Percentiles rank a stretch among this genome's conserved stretches.
Evolutionary conservation across 768 basidiomycete species (phyloP).

Genomic region (Pulveroboletus frians): DNA sequence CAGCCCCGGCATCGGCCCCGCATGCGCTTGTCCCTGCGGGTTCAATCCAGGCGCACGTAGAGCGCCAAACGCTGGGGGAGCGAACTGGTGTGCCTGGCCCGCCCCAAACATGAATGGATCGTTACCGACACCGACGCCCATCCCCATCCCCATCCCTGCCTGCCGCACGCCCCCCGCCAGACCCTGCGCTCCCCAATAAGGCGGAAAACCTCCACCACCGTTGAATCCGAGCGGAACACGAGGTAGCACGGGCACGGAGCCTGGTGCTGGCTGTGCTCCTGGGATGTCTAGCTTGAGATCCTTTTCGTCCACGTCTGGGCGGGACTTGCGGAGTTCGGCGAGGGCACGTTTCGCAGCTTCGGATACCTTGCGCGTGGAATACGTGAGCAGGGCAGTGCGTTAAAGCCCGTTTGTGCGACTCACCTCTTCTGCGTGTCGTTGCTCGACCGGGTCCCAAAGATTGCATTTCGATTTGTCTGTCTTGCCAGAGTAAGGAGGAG

Average conservation of each 20-base stretch:
- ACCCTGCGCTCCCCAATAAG: not conserved
- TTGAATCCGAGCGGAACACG: not conserved
- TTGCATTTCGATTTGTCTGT: conserved; percentile 46
- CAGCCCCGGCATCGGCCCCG: not conserved
- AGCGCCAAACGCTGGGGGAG: not conserved
- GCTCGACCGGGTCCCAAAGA: conserved; percentile 65
- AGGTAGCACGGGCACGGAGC: not conserved
- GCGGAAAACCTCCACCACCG: not conserved
- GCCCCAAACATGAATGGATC: conserved; percentile 16
- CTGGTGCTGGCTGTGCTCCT: conserved; percentile 3
- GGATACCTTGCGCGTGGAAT: conserved; percentile 46
- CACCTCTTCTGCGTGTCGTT: conserved; percentile 64
- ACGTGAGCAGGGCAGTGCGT: not conserved
- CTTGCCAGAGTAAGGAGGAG: conserved; percentile 15
- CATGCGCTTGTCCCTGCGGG: not conserved
- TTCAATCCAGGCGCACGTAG: not conserved
- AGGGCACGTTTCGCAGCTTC: conserved; percentile 61
- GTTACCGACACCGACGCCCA: not conserved
- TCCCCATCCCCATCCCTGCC: no score
- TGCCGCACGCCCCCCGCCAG: no score
- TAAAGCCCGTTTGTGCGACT: not conserved
- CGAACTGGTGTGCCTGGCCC: conserved; percentile 12
- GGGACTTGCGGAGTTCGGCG: conserved; percentile 51
- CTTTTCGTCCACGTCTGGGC: conserved; percentile 60
- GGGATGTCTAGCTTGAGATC: conserved; percentile 65